phyloP scores from a whole-genome alignment of 202 grass and related monocot genomes.

The Saccharum hybrid region DNA sequence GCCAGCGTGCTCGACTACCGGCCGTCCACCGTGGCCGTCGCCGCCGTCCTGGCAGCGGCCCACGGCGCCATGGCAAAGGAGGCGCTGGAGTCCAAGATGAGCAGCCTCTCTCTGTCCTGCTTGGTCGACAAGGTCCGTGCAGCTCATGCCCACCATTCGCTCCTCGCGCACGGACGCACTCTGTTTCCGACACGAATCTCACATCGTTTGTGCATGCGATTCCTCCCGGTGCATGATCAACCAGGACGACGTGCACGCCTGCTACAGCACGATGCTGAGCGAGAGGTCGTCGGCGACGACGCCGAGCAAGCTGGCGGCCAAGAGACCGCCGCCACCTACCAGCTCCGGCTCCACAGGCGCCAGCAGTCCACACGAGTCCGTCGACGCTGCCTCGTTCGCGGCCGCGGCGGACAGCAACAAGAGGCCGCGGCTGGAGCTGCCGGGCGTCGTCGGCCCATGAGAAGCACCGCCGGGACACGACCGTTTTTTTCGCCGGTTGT shows the following conservation, averaged over 20 bases:
- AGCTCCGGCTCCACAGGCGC: no score
- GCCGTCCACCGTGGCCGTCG: conserved; percentile 73
- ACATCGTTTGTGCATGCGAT: neutral
- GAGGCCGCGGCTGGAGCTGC: conserved; percentile 60
- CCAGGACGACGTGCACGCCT: conserved; percentile 81
- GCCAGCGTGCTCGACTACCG: conserved; percentile 67
- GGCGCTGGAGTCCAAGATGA: conserved; percentile 59
- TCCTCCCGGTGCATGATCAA: neutral
- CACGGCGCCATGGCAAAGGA: conserved; percentile 59
- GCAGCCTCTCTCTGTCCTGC: conserved; percentile 46
- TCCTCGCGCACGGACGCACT: neutral
- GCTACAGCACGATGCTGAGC: conserved; percentile 71
- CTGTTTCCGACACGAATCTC: neutral
- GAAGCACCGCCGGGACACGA: conserved; percentile 48
- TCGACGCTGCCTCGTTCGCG: conserved; percentile 36
- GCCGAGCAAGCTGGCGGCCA: conserved; percentile 20
- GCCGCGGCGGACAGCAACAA: conserved; percentile 47
- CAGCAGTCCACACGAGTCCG: no score
- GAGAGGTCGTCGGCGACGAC: neutral
- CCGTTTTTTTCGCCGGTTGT: conserved; percentile 59
- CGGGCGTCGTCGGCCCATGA: conserved; percentile 45
- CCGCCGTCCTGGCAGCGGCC: conserved; percentile 66
- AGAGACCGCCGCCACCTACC: neutral
- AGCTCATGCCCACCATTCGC: no score
- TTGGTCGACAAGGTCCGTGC: conserved; percentile 55